Evolutionary conservation across 208 protist genomes (phyloP), one percentile per base, ranked within the genome.

Genomic region (Trypanosoma boissoni): DNA sequence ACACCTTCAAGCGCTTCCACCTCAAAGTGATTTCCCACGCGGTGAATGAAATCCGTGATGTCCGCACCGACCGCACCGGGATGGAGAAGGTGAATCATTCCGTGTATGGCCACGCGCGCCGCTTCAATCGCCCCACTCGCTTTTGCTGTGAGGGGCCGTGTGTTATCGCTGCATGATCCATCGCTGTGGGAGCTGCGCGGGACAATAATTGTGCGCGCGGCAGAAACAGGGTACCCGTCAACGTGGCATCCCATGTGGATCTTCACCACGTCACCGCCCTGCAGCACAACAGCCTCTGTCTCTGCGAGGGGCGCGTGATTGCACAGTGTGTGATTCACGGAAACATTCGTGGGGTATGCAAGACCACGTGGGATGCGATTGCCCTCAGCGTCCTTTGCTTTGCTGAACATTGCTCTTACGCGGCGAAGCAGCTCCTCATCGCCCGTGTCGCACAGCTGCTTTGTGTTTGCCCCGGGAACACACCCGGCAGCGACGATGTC

Each of bases 281-380:
- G 51, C 37, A 96, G 69, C 12, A 78, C 54, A 21, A 76, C 70
- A n/a, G 58, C 80, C n/a, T 97, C 83, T 49, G 77, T 69, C 26
- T 57, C 68, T 20, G 68, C 64, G 43, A 98, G 82, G 1, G 98
- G 98, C 16, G 93, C 96, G 77, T 94, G 97, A 78, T 99, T 97
- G 64, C 97, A 98, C 46, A 97, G 83, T 50, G 80, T 74, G 65
- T 99, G 93, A 76, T 99, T 99, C 31, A 99, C 83, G 21, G 96
- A 98, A 42, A 99, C 62, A 74, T 96, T 99, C 3, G 97, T 99
- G 51, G 98, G 98, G 80, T 99, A 99, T 28, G 94, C 87, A 26
- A 99, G 68, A 43, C 98, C 98, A 34, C 95, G 94, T 28, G 67
- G 29, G 32, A 91, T 66, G 27, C 69, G 72, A 31, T 66, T 72